Evolutionary conservation across 345 rosid species (phyloP).

Genomic region (Dovyalis caffra): DNA sequence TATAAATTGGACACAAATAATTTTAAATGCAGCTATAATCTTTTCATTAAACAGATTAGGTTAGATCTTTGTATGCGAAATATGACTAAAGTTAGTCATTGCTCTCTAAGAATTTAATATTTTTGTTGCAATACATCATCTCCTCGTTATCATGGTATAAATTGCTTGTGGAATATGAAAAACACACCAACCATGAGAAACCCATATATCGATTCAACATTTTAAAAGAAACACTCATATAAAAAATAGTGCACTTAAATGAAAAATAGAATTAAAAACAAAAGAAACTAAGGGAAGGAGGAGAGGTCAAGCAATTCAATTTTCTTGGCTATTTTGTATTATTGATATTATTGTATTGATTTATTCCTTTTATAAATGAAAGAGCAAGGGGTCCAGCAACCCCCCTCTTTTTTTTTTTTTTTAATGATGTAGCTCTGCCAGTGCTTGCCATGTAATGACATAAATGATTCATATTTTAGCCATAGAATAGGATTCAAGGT

Average conservation of each 20-base stretch:
- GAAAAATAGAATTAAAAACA: too few species aligned
- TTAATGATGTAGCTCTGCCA: too few species aligned
- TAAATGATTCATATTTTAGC: neutral
- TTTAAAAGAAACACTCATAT: neutral
- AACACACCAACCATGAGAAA: neutral
- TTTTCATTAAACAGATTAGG: neutral
- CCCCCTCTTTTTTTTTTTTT: too few species aligned
- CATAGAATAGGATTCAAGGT: neutral
- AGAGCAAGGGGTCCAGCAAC: too few species aligned
- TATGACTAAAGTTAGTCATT: neutral
- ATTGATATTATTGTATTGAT: neutral
- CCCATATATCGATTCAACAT: neutral
- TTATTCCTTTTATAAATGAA: neutral
- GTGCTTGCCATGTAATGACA: neutral
- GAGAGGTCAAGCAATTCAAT: neutral
- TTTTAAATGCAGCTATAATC: neutral
- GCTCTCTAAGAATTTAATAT: too few species aligned
- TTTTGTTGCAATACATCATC: neutral
- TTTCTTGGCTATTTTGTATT: neutral
- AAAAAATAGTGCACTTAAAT: neutral
- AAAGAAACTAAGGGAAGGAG: neutral
- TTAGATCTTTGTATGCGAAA: neutral
- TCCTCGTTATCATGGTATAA: neutral
- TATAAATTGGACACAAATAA: neutral
- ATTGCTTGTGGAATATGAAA: neutral